Conservation (phyloP, 805 yeast species). For the Cephaloascus albidus region DNA sequence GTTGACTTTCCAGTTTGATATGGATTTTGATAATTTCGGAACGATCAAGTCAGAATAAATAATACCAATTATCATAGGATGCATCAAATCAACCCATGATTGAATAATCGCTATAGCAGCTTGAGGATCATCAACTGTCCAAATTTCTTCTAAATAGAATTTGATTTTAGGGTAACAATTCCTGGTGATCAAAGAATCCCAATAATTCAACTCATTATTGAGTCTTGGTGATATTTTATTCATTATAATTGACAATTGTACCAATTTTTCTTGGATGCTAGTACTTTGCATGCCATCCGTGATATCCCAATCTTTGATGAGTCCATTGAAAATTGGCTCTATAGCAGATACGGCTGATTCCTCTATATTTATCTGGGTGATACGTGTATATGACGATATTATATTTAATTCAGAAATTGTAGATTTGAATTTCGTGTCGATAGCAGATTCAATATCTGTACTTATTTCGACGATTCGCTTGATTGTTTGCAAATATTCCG, state of each 20-base stretch:
- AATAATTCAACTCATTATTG: constrained; percentile 10
- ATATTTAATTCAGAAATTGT: too few relatives aligned
- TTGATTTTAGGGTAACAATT: constrained; percentile 24
- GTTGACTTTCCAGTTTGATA: constrained; percentile 25
- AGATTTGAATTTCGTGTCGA: not conserved
- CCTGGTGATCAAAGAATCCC: constrained; percentile 22
- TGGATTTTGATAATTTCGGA: constrained; percentile 23
- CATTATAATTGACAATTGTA: constrained; percentile 13
- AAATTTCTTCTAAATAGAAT: constrained; percentile 23
- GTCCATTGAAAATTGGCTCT: constrained; percentile 7
- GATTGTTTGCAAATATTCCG: too few relatives aligned
- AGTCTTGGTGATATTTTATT: constrained; percentile 1
- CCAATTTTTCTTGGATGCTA: constrained; percentile 16
- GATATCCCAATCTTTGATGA: constrained; percentile 27
- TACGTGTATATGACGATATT: constrained; percentile 6
- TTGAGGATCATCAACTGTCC: constrained; percentile 3
- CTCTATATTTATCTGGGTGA: constrained; percentile 3
- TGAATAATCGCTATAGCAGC: too few relatives aligned
- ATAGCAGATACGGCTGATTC: constrained; percentile 10
- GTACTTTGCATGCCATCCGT: constrained; percentile 15
- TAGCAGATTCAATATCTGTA: not conserved
- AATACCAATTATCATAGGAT: constrained; percentile 10
- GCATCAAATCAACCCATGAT: not conserved
- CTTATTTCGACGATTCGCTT: not conserved
- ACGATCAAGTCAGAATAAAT: constrained; percentile 19